These are phyloP conservation scores for Rhizodiscina lignyota DNA, from an alignment of 495 filamentous ascomycete species.

Conservation along the genomic window DNA sequence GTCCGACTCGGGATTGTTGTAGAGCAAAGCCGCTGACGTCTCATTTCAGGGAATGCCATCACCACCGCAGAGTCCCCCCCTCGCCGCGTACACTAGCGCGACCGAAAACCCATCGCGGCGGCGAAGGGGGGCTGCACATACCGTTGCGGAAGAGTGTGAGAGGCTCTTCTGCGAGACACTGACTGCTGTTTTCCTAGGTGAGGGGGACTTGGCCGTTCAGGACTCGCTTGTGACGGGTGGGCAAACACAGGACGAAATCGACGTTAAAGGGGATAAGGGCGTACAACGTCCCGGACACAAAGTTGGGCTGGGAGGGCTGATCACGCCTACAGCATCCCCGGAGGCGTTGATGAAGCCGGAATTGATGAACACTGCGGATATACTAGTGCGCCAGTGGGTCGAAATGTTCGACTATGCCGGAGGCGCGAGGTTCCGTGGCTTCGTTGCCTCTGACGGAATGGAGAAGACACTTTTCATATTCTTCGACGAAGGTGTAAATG, in stretches of 20 bases:
- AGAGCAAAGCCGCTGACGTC: conserved; percentile 4
- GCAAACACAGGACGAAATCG: no score
- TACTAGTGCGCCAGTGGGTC: conserved; percentile 36
- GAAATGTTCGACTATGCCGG: conserved; percentile 84
- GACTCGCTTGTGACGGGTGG: conserved; percentile 61
- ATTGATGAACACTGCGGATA: neutral
- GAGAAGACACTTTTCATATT: conserved; percentile 75
- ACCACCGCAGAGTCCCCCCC: conserved; percentile 68
- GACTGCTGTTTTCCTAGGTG: conserved; percentile 85
- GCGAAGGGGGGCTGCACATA: conserved; percentile 46
- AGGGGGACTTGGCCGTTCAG: conserved; percentile 50
- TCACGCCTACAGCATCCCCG: neutral
- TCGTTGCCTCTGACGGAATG: conserved; percentile 38
- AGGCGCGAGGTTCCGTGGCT: conserved; percentile 68
- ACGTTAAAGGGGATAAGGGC: no score
- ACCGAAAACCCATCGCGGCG: conserved; percentile 21
- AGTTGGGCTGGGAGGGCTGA: no score
- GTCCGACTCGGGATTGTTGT: neutral
- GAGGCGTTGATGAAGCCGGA: neutral
- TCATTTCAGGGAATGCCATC: conserved; percentile 41
- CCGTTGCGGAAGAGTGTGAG: conserved; percentile 99
- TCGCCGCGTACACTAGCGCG: conserved; percentile 41
- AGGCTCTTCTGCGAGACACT: conserved; percentile 96
- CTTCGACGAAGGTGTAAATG: conserved; percentile 52
- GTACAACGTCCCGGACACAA: no score